phyloP scores from a whole-genome alignment of 352 stramenopile genomes.

The Blastocystis sp. region DNA sequence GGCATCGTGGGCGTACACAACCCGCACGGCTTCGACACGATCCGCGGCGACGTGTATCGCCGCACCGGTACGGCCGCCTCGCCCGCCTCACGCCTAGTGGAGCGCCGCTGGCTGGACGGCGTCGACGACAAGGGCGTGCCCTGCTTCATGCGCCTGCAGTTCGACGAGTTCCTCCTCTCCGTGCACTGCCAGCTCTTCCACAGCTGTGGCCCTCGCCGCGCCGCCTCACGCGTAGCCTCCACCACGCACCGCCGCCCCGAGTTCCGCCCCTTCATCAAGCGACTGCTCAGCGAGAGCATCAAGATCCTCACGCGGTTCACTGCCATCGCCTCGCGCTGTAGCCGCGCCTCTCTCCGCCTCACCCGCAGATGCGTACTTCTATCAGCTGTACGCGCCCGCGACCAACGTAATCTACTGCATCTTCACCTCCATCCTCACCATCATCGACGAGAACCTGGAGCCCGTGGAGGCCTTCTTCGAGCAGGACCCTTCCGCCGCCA shows the following conservation, averaged over 20 bases:
- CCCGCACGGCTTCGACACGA: neutral
- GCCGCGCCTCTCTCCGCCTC: neutral
- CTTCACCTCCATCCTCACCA: neutral
- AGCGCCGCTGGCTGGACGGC: neutral
- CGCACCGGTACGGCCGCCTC: neutral
- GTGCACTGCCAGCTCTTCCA: slow-evolving; percentile 59
- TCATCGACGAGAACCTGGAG: slow-evolving; percentile 31
- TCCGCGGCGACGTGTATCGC: neutral
- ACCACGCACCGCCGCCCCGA: neutral
- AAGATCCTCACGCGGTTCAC: neutral
- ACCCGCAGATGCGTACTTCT: slow-evolving; percentile 16
- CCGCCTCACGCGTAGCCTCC: slow-evolving; percentile 1
- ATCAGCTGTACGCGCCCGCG: neutral
- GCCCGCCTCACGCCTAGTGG: neutral
- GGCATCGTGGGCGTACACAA: too few species aligned
- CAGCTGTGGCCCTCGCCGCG: neutral
- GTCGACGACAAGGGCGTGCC: neutral
- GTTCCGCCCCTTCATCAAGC: neutral
- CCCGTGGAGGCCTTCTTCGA: neutral
- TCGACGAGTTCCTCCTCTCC: neutral
- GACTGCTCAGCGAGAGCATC: neutral
- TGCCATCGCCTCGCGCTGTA: neutral
- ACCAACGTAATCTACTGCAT: neutral
- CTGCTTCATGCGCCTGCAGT: neutral
- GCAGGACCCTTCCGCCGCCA: neutral